Conservation (phyloP, 2,329 filamentous ascomycete genomes). For the Pestalotiopsis sp. region DNA sequence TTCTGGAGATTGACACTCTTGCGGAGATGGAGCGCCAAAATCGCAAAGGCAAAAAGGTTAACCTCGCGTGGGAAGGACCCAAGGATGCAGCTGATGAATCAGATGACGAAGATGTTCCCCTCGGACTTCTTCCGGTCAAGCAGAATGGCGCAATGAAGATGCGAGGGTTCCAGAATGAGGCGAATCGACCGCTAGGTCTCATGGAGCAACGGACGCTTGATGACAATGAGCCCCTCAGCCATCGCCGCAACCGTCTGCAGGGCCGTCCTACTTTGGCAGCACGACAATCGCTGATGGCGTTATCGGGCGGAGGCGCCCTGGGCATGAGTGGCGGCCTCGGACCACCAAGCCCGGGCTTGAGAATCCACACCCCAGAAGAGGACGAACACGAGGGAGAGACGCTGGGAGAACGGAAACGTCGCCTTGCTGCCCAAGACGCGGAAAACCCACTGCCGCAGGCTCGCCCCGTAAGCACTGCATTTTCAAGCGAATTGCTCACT, state of each 20-base stretch:
- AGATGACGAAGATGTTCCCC: conserved; percentile 69
- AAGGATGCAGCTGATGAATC: conserved; percentile 24
- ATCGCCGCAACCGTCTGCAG: conserved; percentile 73
- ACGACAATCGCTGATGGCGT: conserved; percentile 47
- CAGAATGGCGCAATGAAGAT: conserved; percentile 55
- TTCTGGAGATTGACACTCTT: conserved; percentile 88
- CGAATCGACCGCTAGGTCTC: conserved; percentile 70
- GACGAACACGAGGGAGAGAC: conserved; percentile 67
- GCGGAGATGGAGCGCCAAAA: conserved; percentile 80
- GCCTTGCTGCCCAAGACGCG: conserved; percentile 60
- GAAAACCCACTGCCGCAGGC: conserved; percentile 52
- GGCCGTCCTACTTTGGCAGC: conserved; percentile 54
- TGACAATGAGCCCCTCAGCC: conserved; percentile 87
- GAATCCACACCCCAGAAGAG: conserved; percentile 37
- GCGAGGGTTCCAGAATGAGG: conserved; percentile 51
- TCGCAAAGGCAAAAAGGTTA: conserved; percentile 75
- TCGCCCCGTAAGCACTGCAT: conserved; percentile 65
- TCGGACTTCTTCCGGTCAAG: conserved; percentile 76
- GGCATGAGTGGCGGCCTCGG: conserved; percentile 27
- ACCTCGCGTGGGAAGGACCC: conserved; percentile 81
- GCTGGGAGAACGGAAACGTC: conserved; percentile 65
- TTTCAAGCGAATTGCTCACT: conserved; percentile 70
- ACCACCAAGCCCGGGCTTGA: conserved; percentile 30
- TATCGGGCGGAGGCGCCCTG: conserved; percentile 31
- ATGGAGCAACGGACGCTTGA: conserved; percentile 84